These are phyloP conservation scores for Kwoniella mangroviensis DNA, from an alignment of 768 basidiomycete species.

Conservation along the genomic window DNA sequence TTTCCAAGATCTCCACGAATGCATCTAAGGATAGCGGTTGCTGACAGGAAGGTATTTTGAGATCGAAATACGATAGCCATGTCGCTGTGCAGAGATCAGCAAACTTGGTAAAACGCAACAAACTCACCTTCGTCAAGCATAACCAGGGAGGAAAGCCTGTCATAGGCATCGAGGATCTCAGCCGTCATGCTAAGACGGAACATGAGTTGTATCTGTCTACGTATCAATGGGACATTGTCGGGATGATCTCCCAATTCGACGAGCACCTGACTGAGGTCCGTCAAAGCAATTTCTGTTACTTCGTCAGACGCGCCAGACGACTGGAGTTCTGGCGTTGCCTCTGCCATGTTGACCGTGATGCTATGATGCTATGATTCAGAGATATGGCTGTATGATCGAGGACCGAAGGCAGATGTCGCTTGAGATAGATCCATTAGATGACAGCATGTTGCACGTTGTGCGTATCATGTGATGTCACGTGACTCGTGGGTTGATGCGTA, in stretches of 20 bases:
- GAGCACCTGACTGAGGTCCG: conserved; percentile 35
- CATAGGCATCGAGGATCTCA: conserved; percentile 27
- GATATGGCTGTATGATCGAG: too few relatives aligned
- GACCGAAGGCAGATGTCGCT: too few relatives aligned
- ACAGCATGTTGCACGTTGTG: too few relatives aligned
- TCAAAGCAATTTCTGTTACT: not conserved
- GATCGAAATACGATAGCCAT: conserved; percentile 43
- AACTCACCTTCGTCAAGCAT: conserved; percentile 47
- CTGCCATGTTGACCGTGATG: not conserved
- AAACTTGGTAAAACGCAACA: not conserved
- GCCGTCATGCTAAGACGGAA: conserved; percentile 30
- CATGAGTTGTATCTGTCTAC: conserved; percentile 38
- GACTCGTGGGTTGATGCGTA: too few relatives aligned
- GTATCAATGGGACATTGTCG: conserved; percentile 40
- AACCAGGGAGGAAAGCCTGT: conserved; percentile 30
- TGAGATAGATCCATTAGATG: too few relatives aligned
- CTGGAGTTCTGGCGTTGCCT: not conserved
- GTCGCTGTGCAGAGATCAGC: conserved; percentile 28
- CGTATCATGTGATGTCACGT: too few relatives aligned
- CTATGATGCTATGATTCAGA: too few relatives aligned
- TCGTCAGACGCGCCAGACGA: not conserved
- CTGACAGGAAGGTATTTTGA: conserved; percentile 12
- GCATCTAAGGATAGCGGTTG: conserved; percentile 35
- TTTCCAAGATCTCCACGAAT: conserved; percentile 40
- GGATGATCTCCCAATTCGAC: conserved; percentile 36